phyloP scores from a whole-genome alignment of 73 alveolate species.

The Symbiodinium natans region DNA sequence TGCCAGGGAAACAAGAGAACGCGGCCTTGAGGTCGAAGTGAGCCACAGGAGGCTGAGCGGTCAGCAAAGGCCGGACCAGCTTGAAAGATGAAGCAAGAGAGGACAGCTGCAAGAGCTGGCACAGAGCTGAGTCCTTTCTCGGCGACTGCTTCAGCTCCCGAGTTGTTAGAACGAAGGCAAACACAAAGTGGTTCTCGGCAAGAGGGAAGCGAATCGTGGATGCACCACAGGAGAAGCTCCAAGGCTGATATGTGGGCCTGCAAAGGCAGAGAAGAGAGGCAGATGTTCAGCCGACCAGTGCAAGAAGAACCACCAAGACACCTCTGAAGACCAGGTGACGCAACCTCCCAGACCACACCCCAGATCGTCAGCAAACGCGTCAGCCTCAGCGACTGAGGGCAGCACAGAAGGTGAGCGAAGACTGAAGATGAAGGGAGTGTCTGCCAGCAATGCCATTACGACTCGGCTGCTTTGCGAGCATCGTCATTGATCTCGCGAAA shows the following conservation, averaged over 20 bases:
- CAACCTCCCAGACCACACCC: neutral
- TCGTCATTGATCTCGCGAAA: too few relatives aligned
- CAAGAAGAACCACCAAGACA: neutral
- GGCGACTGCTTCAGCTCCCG: too few relatives aligned
- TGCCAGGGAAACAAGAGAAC: neutral
- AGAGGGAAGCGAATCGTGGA: neutral
- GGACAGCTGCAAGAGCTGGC: too few relatives aligned
- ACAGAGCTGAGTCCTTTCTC: neutral
- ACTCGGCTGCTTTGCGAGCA: neutral
- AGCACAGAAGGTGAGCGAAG: too few relatives aligned
- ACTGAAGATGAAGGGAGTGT: too few relatives aligned
- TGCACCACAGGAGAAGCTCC: neutral
- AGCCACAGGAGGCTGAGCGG: neutral
- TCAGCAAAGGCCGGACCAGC: neutral
- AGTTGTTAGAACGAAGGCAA: too few relatives aligned
- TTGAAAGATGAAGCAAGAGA: neutral
- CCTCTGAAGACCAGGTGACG: neutral
- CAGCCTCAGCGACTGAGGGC: too few relatives aligned
- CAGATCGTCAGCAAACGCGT: too few relatives aligned
- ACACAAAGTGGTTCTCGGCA: neutral
- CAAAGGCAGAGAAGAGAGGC: neutral
- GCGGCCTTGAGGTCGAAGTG: too few relatives aligned
- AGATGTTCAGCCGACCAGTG: neutral
- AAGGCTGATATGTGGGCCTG: too few relatives aligned
- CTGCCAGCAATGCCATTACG: neutral